phyloP scores from a whole-genome alignment of 305 asterid genomes.

The Rubia peregrina region DNA sequence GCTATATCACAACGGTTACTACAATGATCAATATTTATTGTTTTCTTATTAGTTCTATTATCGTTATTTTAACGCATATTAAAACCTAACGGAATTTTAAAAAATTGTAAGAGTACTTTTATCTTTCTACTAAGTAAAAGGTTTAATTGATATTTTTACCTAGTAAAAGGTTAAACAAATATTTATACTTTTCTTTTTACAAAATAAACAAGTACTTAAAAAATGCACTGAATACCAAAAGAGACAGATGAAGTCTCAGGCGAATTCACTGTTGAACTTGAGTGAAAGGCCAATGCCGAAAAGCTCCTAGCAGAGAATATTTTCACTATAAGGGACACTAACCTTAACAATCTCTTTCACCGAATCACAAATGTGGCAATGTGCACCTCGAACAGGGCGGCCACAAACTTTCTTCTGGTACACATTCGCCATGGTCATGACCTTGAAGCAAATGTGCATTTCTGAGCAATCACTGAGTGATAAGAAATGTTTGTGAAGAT shows the following conservation, averaged over 20 bases:
- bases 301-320: conserved; percentile 81
- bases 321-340: conserved; percentile 85
- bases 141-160: too few relatives aligned
- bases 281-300: conserved; percentile 86
- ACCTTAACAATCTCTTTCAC: conserved; percentile 66
- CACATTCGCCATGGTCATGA: conserved; percentile 70
- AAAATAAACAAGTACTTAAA: too few relatives aligned
- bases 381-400: conserved; percentile 70
- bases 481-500: conserved; percentile 88
- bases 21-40: too few relatives aligned
- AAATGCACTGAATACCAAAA: too few relatives aligned
- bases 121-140: too few relatives aligned
- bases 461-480: conserved; percentile 81
- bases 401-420: conserved; percentile 52
- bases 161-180: too few relatives aligned
- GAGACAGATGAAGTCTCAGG: conserved; percentile 20
- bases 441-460: conserved; percentile 78
- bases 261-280: conserved; percentile 70
- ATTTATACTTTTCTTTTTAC: too few relatives aligned
- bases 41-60: too few relatives aligned
- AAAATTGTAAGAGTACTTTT: too few relatives aligned
- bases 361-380: conserved; percentile 69
- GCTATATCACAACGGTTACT: too few relatives aligned
- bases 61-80: too few relatives aligned
- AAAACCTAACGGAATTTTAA: too few relatives aligned